Evolutionary conservation across 805 yeast genomes (phyloP).

Genomic region (Saitoella complicata): DNA sequence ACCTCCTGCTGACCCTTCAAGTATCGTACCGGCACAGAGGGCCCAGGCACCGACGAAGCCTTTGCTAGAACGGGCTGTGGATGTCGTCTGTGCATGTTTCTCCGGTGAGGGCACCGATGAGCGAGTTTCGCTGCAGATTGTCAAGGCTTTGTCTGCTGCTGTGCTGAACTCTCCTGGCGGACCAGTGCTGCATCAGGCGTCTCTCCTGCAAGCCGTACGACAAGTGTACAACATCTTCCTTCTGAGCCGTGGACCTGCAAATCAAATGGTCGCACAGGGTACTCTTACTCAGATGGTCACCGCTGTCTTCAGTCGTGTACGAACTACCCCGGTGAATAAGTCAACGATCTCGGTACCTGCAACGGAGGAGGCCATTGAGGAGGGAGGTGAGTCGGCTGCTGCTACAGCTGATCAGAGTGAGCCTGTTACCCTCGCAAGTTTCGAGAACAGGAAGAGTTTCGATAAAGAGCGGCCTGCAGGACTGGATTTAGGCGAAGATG

Average conservation of each 20-base stretch:
- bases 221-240: conserved; percentile 87
- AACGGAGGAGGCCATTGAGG: background rate
- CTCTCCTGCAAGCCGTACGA: conserved; percentile 75
- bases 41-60: conserved; percentile 12
- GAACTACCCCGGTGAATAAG: conserved; percentile 7
- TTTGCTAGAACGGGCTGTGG: conserved; percentile 35
- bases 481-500: conserved; percentile 16
- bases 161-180: conserved; percentile 54
- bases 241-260: conserved; percentile 60
- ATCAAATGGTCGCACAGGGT: conserved; percentile 92
- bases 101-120: conserved; percentile 88
- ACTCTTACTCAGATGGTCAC: conserved; percentile 80
- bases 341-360: conserved; percentile 3
- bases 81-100: conserved; percentile 69
- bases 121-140: conserved; percentile 77
- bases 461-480: conserved; percentile 15
- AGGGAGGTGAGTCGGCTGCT: background rate
- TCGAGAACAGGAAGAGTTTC: conserved; percentile 17
- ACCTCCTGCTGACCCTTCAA: conserved; percentile 10
- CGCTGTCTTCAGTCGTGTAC: conserved; percentile 64
- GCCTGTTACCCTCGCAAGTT: conserved; percentile 18
- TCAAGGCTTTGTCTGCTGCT: conserved; percentile 80
- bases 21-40: conserved; percentile 5
- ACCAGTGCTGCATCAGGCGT: conserved; percentile 74
- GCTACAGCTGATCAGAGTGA: background rate